Base-by-base conservation (phyloP, 2,329 filamentous ascomycete species). In the Fusarium chaquense region DNA sequence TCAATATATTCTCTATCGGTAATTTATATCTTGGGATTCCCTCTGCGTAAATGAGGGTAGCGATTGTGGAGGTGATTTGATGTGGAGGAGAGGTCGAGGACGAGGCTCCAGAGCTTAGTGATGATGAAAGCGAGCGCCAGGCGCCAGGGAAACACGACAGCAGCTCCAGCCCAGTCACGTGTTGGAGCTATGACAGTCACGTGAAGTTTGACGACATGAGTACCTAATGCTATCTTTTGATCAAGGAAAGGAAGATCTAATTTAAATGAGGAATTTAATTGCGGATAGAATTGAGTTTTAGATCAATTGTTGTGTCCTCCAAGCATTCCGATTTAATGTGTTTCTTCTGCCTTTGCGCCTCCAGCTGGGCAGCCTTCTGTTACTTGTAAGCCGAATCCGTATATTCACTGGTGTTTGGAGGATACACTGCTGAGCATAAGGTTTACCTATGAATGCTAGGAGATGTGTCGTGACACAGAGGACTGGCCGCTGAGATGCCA, bases 101-200 rank as follows among this genome's bases (percentile, higher is more conserved):
- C 55, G 67, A 69, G 66, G 65, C 65, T 68, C 68, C 64, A 71
- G 72, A 73, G 71, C 74, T 77, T 67, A 77, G 73, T 78, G 74
- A 76, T 75, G 76, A 76, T 77, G 75, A 77, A 77, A 71, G 72
- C 64, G 62, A 69, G 67, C 71, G 71, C 67, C 75, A 83, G 82
- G 82, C 82, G 79, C 77, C 82, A 82, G 81, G 74, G 77, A 79
- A 78, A 82, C 81, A 81, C 81, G 82, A 82, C 81, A 81, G 76
- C 80, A 70, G 61, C 77, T 68, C 47, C 36, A 60, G 58, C 52
- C 33, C 11, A 63, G 58, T 78, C 79, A 80, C 79, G 79, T 79
- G 77, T 0, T 4, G 1, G 4, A 38, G 11, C 22, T 3, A 20
- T n/a, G 0, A 8, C 1, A 1, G 32, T 65, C 73, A 75, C 73